phyloP scores from a whole-genome alignment of 257 asterid genomes.

The Voacanga thouarsii region DNA sequence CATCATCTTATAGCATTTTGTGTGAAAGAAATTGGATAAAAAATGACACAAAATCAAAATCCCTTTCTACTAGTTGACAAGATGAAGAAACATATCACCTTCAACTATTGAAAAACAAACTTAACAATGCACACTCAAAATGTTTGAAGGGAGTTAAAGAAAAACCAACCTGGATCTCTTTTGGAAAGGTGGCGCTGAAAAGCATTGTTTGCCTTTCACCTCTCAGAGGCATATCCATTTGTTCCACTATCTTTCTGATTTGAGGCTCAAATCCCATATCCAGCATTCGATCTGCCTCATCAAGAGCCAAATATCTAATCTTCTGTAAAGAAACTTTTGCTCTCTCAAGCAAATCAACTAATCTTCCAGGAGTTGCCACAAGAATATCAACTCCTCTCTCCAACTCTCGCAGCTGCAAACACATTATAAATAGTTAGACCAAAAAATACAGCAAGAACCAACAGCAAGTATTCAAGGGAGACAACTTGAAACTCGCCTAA shows the following conservation, averaged over 20 bases:
- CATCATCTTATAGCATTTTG: neutral
- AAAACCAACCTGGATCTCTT: slow-evolving; percentile 71
- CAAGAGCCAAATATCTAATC: slow-evolving; percentile 88
- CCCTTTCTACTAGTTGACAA: neutral
- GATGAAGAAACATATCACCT: neutral
- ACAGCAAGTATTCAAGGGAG: neutral
- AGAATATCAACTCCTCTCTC: slow-evolving; percentile 94
- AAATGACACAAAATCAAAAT: neutral
- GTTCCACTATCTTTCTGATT: slow-evolving; percentile 85
- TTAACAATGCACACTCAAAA: neutral
- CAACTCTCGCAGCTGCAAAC: slow-evolving; percentile 72
- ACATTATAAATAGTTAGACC: slow-evolving; percentile 10
- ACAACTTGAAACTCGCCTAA: neutral
- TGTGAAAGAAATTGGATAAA: neutral
- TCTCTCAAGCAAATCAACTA: slow-evolving; percentile 92
- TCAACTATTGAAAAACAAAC: neutral
- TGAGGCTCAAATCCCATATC: slow-evolving; percentile 99
- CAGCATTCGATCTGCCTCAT: slow-evolving; percentile 93
- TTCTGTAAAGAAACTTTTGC: slow-evolving; percentile 76
- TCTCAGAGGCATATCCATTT: slow-evolving; percentile 90
- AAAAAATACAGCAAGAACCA: slow-evolving; percentile 13
- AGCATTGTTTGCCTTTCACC: slow-evolving; percentile 92
- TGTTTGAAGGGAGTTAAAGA: slow-evolving; percentile 1
- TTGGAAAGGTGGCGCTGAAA: slow-evolving; percentile 91
- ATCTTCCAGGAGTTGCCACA: slow-evolving; percentile 94